Base-by-base conservation (phyloP, 2,329 filamentous ascomycete species). In the Botryotinia convoluta region DNA sequence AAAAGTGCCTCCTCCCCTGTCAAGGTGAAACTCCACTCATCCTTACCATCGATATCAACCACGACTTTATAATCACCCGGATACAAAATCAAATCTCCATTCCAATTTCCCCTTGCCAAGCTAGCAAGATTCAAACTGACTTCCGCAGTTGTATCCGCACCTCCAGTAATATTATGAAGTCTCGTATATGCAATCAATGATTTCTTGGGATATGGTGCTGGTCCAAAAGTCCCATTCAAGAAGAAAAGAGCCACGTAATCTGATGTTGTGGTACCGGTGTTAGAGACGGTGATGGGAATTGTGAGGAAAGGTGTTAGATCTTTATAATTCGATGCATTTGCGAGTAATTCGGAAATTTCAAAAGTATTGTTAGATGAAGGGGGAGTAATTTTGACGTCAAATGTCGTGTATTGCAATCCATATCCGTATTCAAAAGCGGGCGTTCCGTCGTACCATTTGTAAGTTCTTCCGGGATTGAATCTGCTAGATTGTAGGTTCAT, bases 191-290 rank as follows among this genome's bases (percentile, higher is more conserved):
- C 83, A 1, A 85, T 86, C 0, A 89, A 83, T 2, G 83, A 84
- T 80, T 89, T 89, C 61, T 83, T 83, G 0, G 87, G 88, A 68
- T 84, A 84, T 1, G 88, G 88, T 37, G 78, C 73, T 0, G 87
- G 87, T 9, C 84, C 84, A 2, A 85, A 86, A 37, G 79, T 81
- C 2, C 83, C 79, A 7, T 84, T 84, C 7, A 88, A 71, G 78
- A 88, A 90, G 3, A 82, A 82, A 14, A 90, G 82, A 1, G 84
- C 82, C 5, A 87, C 85, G 76, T 86, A 90, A 79, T 89, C 87
- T 0, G 86, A 88, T 0, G 77, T 78, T 5, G 86, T 86, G 0
- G 82, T 84, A 78, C 90, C 89, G 0, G 80, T 79, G 26, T 89
- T 83, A 0, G 80, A 78, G 7, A 88, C 80, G 0, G 80, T 74